Evolutionary conservation across 495 filamentous ascomycete genomes (phyloP), one percentile per base, ranked within the genome.

Genomic region (Pseudevernia furfuracea): DNA sequence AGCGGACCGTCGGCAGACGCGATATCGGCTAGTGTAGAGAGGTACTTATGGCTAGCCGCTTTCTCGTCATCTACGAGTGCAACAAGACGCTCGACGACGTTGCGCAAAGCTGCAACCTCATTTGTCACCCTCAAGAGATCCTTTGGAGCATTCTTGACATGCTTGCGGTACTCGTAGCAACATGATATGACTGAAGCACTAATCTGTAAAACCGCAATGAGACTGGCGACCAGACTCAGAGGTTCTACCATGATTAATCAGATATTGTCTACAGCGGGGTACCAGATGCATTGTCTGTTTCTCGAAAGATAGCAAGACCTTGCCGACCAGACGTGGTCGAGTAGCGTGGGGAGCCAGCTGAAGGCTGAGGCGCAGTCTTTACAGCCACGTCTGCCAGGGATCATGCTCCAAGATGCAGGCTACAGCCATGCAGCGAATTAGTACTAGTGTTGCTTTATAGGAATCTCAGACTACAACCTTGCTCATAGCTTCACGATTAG

Each of bases 111-210:
- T 23, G 19, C 25, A 28, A 59, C 58, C 38, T 59, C 58, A 17
- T 59, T 19, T 25, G 38, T 39, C 58, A 59, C n/a, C 25, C 37
- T n/a, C 36, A 25, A 11, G 17, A 43, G 58, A 5, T 59, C 37
- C 38, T 41, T 38, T 23, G 58, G 37, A 15, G 58, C 58, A 11
- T 38, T 39, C 38, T 28, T 59, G 12, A 43, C 58, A 28, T 11
- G 15, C 37, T 30, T 59, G 38, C 58, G 60, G 36, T 65, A 65
- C n/a, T 65, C 63, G 23, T 65, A 65, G 36, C 63, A 65, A n/a
- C 34, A 17, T 53, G 63, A 65, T 36, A 65, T 48, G 15, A 65
- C 36, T 38, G 43, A 44, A 21, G 58, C 58, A 55, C 58, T 65
- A 32, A 65, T 60, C 23, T 65, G 63, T 11, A 60, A 32, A 10